Conservation (phyloP, 441 rosid species). For the Syzygium syzygioides region DNA sequence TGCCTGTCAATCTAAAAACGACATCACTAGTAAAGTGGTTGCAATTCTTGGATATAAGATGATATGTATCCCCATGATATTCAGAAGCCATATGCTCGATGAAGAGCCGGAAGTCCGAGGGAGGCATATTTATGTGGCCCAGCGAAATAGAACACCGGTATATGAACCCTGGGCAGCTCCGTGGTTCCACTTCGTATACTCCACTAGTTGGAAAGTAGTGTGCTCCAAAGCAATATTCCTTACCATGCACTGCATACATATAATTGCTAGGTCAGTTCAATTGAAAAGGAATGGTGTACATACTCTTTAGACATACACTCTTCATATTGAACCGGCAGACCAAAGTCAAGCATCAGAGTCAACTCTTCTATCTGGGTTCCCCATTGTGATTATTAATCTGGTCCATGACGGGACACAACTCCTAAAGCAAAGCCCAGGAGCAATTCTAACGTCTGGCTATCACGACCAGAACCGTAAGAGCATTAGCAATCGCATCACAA, state of each 20-base stretch:
- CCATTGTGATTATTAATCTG: background rate
- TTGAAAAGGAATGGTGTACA: background rate
- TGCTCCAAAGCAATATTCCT: background rate
- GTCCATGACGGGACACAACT: background rate
- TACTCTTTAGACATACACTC: background rate
- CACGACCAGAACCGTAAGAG: background rate
- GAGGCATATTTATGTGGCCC: background rate
- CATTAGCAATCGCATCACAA: background rate
- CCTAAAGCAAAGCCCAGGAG: background rate
- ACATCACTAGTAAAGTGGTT: background rate
- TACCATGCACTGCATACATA: background rate
- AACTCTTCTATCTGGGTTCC: background rate
- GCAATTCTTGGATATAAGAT: constrained; percentile 3
- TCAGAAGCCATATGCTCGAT: background rate
- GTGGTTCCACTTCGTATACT: background rate
- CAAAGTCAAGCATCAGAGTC: background rate
- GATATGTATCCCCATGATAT: constrained; percentile 2
- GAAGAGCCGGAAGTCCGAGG: background rate
- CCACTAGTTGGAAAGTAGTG: constrained; percentile 1
- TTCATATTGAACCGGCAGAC: background rate
- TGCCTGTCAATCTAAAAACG: background rate
- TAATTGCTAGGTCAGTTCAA: background rate
- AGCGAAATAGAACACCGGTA: background rate
- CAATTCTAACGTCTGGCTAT: background rate
- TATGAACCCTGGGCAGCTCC: background rate